Conservation (phyloP, 306 rosid genomes). For the Malus fusca region DNA sequence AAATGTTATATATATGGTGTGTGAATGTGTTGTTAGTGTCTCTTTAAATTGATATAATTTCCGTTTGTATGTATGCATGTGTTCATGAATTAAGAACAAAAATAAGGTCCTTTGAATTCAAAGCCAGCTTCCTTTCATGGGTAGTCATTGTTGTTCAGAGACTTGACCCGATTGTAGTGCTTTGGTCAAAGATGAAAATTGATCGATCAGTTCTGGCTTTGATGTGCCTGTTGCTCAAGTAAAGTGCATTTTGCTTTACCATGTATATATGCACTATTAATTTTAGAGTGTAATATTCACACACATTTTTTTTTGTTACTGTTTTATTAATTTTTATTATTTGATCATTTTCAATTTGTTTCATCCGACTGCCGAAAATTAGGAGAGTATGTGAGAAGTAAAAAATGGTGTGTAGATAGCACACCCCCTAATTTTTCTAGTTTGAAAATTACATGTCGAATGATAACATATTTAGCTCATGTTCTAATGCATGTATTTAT, state of each 20-base stretch:
- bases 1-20: no score
- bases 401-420: no score
- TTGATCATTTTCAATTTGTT: no score
- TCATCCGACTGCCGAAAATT: no score
- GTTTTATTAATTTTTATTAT: no score
- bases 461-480: no score
- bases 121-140: neutral
- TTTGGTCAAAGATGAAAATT: constrained; percentile 6
- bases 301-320: fast-evolving
- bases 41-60: neutral
- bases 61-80: neutral
- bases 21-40: neutral
- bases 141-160: neutral
- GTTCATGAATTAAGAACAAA: neutral
- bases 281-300: no score
- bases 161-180: neutral
- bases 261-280: neutral
- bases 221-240: neutral
- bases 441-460: no score
- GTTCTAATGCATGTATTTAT: neutral
- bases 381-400: no score
- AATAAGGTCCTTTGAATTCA: neutral
- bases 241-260: neutral
- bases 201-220: neutral
- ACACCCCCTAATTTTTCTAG: no score